Evolutionary conservation across 169 alveolate genomes (phyloP).

Genomic region (Cryptosporidium canis): DNA sequence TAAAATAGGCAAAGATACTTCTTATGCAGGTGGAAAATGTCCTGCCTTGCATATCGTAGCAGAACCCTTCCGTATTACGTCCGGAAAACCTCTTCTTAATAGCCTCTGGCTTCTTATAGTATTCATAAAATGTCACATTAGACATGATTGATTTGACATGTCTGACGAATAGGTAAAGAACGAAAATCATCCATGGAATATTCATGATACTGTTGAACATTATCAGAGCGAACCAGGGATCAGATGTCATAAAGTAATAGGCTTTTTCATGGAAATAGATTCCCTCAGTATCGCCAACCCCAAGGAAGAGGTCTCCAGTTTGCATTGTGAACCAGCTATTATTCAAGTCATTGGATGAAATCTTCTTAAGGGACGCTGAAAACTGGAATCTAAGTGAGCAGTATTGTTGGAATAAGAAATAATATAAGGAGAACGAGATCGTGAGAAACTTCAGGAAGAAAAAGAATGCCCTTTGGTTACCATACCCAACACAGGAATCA

Average conservation of each 20-base stretch:
- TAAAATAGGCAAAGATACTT: slow-evolving; percentile 47
- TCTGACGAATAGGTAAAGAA: slow-evolving; percentile 81
- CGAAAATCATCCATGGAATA: slow-evolving; percentile 82
- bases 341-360: slow-evolving; percentile 12
- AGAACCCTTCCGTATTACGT: slow-evolving; percentile 40
- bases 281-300: slow-evolving; percentile 43
- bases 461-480: slow-evolving; percentile 80
- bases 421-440: slow-evolving; percentile 77
- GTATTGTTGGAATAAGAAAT: slow-evolving; percentile 61
- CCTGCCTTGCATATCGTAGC: slow-evolving; percentile 60
- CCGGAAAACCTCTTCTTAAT: slow-evolving; percentile 61
- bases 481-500: slow-evolving; percentile 86
- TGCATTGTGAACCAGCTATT: slow-evolving; percentile 49
- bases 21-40: slow-evolving; percentile 36
- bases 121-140: slow-evolving; percentile 89
- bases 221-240: slow-evolving; percentile 64
- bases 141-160: slow-evolving; percentile 84
- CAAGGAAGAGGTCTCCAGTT: slow-evolving; percentile 40
- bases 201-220: slow-evolving; percentile 57
- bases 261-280: slow-evolving; percentile 29
- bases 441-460: slow-evolving; percentile 76
- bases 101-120: slow-evolving; percentile 80
- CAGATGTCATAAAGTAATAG: slow-evolving; percentile 54
- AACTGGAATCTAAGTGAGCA: slow-evolving; percentile 46
- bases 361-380: slow-evolving; percentile 41